Conservation (phyloP, 148 eudicot genomes). For the Nyssa sinensis region DNA sequence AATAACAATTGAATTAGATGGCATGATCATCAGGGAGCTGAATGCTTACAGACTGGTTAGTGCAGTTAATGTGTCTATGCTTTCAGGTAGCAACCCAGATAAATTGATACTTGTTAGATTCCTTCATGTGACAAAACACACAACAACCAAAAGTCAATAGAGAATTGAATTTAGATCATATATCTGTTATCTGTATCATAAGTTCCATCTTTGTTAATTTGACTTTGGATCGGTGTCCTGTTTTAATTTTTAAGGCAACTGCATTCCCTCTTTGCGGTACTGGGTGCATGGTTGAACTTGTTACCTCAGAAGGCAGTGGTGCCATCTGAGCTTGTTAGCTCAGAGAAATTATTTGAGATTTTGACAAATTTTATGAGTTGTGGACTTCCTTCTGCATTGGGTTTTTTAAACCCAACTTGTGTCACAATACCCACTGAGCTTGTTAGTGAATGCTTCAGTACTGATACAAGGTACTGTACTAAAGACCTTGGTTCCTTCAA, state of each 20-base stretch:
- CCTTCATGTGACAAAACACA: conserved; percentile 32
- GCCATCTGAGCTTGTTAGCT: too few relatives aligned
- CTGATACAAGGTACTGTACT: not conserved
- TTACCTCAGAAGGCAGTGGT: too few relatives aligned
- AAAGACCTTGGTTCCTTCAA: not conserved
- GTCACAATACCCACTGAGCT: not conserved
- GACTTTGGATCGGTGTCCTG: too few relatives aligned
- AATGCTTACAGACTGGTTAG: conserved; percentile 52
- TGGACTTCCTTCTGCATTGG: not conserved
- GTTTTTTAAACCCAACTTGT: not conserved
- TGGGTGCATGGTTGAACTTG: too few relatives aligned
- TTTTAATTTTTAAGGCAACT: too few relatives aligned
- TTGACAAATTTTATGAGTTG: not conserved
- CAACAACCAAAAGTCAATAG: not conserved
- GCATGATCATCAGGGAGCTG: not conserved
- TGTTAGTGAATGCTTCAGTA: not conserved
- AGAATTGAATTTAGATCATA: not conserved
- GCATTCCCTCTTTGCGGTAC: too few relatives aligned
- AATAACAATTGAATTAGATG: not conserved
- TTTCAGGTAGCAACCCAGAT: conserved; percentile 47
- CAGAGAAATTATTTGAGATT: too few relatives aligned
- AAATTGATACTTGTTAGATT: conserved; percentile 60
- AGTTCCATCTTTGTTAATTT: not conserved
- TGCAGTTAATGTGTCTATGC: conserved; percentile 44
- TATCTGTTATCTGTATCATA: not conserved